Evolutionary conservation across 345 rosid species (phyloP).

Genomic region (Zanthoxylum bungeanum): DNA sequence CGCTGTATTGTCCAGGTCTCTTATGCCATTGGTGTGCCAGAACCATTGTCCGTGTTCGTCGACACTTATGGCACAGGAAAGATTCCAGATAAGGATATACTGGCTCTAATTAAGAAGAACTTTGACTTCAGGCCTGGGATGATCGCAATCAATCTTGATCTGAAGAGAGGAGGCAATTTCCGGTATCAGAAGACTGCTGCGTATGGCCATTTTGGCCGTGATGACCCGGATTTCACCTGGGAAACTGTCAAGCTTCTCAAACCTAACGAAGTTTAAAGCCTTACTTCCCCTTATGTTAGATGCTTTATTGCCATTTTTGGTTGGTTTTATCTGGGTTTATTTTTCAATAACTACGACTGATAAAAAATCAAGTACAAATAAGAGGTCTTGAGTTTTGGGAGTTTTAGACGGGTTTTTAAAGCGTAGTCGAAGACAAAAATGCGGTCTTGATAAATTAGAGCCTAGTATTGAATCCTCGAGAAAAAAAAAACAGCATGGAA

Average conservation of each 20-base stretch:
- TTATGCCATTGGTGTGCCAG: slow-evolving; percentile 28
- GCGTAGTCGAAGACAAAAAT: too few relatives aligned
- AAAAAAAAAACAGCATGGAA: too few relatives aligned
- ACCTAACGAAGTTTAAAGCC: slow-evolving; percentile 21
- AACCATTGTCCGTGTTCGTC: slow-evolving; percentile 25
- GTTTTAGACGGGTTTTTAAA: too few relatives aligned
- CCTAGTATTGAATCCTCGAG: too few relatives aligned
- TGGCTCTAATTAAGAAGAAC: slow-evolving; percentile 26
- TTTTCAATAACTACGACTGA: too few relatives aligned
- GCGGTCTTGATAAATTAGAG: too few relatives aligned
- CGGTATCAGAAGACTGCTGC: slow-evolving; percentile 34
- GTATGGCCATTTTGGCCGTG: slow-evolving; percentile 30
- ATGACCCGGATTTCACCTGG: slow-evolving; percentile 30
- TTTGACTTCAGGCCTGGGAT: slow-evolving; percentile 38
- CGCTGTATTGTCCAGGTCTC: slow-evolving; percentile 34
- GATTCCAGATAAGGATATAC: slow-evolving; percentile 21
- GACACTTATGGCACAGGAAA: slow-evolving; percentile 27
- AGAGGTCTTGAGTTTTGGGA: too few relatives aligned
- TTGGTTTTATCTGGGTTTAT: background rate
- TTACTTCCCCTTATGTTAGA: background rate
- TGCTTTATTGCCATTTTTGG: background rate
- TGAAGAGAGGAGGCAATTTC: slow-evolving; percentile 29
- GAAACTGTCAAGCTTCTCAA: slow-evolving; percentile 29
- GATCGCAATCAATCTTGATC: slow-evolving; percentile 27
- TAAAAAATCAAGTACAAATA: too few relatives aligned